Evolutionary conservation across 2,329 filamentous ascomycete genomes (phyloP), one percentile per base, ranked within the genome.

Genomic region (Cercospora berteroae): DNA sequence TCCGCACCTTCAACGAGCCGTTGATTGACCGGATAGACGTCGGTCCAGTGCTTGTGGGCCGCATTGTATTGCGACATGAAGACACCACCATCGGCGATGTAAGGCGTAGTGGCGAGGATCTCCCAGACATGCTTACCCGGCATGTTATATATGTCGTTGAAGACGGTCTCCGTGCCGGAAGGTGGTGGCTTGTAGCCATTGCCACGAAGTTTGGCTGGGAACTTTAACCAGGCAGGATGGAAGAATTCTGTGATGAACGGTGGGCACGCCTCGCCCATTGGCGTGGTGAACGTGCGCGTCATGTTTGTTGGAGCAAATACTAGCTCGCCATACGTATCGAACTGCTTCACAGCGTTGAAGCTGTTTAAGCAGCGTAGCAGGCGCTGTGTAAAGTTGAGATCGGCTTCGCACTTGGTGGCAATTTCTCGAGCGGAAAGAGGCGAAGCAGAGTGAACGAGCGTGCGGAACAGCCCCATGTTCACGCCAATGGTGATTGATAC

Each of bases 141-240:
- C 44, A 48, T 59, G 36, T 66, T 66, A 59, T 66, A 66, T 8
- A 57, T 39, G 18, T 63, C 55, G 23, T 65, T 65, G 63, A 65
- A 65, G 18, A 60, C 25, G 9, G 63, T 65, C 5, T 52, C 56
- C 10, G 36, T 58, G 29, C 63, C 63, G 18, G 52, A 59, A 27
- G 52, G 23, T 18, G 23, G 52, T 18, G 52, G 58, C 29, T 65
- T 55, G 52, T 59, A 56, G 27, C 48, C 61, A 33, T 56, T 50
- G 29, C 27, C 48, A 29, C 52, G 29, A 2, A 63, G 31, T 10
- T 63, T 63, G 20, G 31, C 33, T 16, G 61, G 61, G 3, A 63
- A 57, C n/a, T 57, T 55, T 2, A 39, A 39, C 61, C 61, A 63
- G 13, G 48, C 61, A 1, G 61, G 61, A 9, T 36, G 39, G 29